These are phyloP conservation scores for Entomophthora muscae DNA, from an alignment of 371 early-diverging fungal genomes.

Conservation along the genomic window DNA sequence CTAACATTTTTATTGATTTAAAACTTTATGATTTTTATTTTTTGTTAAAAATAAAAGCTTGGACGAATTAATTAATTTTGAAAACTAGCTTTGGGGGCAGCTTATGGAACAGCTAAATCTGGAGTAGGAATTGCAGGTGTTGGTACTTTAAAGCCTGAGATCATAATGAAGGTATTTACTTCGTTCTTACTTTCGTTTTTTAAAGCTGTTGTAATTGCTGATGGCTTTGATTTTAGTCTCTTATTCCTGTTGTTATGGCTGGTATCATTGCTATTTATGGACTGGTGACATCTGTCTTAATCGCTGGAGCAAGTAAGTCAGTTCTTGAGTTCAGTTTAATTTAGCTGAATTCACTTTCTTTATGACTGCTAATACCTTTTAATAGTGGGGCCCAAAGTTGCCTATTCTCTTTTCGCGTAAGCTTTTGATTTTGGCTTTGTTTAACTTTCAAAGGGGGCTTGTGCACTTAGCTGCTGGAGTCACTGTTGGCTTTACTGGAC, in stretches of 20 bases:
- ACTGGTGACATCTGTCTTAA: slow-evolving; percentile 81
- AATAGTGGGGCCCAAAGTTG: slow-evolving; percentile 12
- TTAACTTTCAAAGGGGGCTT: slow-evolving; percentile 34
- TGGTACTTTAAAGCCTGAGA: slow-evolving; percentile 87
- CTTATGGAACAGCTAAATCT: slow-evolving; percentile 95
- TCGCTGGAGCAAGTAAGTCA: slow-evolving; percentile 62
- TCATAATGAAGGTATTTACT: slow-evolving; percentile 62
- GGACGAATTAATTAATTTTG: background rate
- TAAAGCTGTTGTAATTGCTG: no score
- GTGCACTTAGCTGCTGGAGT: slow-evolving; percentile 89
- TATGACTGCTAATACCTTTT: background rate
- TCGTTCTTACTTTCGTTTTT: background rate
- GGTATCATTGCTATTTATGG: slow-evolving; percentile 98
- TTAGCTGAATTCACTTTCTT: slow-evolving; percentile 8
- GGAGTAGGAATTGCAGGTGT: slow-evolving; percentile 90
- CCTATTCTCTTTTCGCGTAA: slow-evolving; percentile 15
- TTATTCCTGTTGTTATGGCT: slow-evolving; percentile 95
- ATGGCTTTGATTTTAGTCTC: no score
- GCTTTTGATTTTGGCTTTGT: background rate
- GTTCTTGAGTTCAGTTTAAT: slow-evolving; percentile 12
- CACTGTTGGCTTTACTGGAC: slow-evolving; percentile 77
- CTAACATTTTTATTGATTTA: background rate
- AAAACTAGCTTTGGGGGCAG: slow-evolving; percentile 66
- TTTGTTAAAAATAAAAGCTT: background rate
- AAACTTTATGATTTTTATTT: background rate